Evolutionary conservation across 768 basidiomycete species (phyloP), one percentile per base, ranked within the genome.

Genomic region (Lactarius sanguifluus): DNA sequence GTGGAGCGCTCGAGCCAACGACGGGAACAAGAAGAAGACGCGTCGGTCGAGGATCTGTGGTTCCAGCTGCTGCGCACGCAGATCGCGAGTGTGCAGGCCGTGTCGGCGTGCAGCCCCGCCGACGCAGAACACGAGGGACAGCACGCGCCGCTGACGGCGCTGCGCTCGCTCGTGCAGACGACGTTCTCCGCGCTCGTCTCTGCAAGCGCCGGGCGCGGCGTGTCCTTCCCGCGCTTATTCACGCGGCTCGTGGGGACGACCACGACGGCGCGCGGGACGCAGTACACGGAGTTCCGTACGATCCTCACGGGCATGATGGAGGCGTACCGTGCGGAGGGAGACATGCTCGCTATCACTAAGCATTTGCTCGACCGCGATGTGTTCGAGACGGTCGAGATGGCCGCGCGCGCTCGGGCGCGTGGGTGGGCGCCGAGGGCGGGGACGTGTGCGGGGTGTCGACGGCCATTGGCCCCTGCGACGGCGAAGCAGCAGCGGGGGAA

Each of bases 261-360:
- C 5, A 80, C 86, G 1, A 30, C 20, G 23, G 10, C 16, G 47
- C 52, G 83, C 1, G 58, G 86, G 40, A 85, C 87, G 15, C 85
- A 87, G 32, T 98, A 98, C 76, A 87, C 89, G 25, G 96, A 98
- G 76, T 96, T 98, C 77, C 84, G 94, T 54, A 84, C 86, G 13
- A 95, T 99, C 66, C 81, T 99, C 36, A 89, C 88, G 0, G 91
- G 93, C n/a, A 99, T 98, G 93, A 77, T 98, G 71, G 94, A 96
- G 73, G 90, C 94, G 2, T 98, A 98, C 78, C 86, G 90, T 45
- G 86, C 90, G 4, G 96, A 99, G 69, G 92, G 91, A 32, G 96
- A 98, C 70, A 86, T 96, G 82, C 79, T 98, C 30, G 77, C 81
- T 52, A 94, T 96, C 71, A 91, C 94, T 28, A 92, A 90, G 69